Evolutionary conservation across 768 basidiomycete species (phyloP).

Genomic region (Lactarius sp.): DNA sequence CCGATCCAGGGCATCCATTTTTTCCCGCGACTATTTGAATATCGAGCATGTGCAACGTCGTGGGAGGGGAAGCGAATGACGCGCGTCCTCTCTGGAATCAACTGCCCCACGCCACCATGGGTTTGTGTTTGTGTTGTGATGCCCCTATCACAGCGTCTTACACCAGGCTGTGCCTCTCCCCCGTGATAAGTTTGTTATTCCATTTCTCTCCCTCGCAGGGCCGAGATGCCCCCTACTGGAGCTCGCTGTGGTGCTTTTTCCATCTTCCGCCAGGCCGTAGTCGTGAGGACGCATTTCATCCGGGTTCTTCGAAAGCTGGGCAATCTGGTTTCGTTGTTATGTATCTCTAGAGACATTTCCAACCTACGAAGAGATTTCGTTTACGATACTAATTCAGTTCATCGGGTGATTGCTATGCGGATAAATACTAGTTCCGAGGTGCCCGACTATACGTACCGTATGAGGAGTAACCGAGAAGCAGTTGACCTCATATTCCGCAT

Average conservation of each 20-base stretch:
- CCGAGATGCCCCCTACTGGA: background rate
- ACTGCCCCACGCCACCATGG: constrained; percentile 24
- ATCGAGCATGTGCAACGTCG: constrained; percentile 13
- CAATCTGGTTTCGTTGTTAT: constrained; percentile 1
- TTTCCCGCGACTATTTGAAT: constrained; percentile 21
- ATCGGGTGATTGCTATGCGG: background rate
- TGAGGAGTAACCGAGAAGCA: constrained; percentile 6
- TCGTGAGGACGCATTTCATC: constrained; percentile 6
- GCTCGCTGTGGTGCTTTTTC: background rate
- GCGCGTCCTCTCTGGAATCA: constrained; percentile 10
- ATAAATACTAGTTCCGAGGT: constrained; percentile 4
- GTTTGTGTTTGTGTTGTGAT: constrained; percentile 19
- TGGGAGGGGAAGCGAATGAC: constrained; percentile 22
- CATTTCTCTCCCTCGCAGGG: background rate
- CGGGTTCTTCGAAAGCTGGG: constrained; percentile 4
- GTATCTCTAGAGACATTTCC: constrained; percentile 8
- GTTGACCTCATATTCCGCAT: constrained; percentile 26
- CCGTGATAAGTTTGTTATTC: constrained; percentile 12
- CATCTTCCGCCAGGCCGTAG: background rate
- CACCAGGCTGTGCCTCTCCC: constrained; percentile 12
- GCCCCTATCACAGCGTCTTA: constrained; percentile 21
- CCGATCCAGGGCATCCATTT: constrained; percentile 6
- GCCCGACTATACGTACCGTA: constrained; percentile 16
- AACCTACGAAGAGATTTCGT: background rate
- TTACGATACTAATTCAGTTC: background rate